These are phyloP conservation scores for Ceratocystis eucalypticola DNA, from an alignment of 2,329 filamentous ascomycete species.

Conservation along the genomic window DNA sequence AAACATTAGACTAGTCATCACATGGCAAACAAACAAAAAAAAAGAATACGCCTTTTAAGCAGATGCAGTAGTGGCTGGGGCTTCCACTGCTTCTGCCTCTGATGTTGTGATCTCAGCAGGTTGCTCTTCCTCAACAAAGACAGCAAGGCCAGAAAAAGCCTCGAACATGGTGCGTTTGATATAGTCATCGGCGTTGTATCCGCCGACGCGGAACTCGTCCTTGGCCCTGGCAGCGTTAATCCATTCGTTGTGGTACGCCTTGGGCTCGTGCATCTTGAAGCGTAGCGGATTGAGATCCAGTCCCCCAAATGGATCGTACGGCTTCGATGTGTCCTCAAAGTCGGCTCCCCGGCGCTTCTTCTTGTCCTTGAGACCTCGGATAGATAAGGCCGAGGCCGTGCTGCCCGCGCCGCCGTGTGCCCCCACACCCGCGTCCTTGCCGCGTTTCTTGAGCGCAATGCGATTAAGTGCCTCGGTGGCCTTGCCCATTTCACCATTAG, in stretches of 20 bases:
- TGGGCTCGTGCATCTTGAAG: conserved; percentile 42
- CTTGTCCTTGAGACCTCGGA: conserved; percentile 57
- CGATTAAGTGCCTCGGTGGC: conserved; percentile 46
- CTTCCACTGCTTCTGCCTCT: neutral
- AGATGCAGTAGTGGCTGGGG: neutral
- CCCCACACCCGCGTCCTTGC: conserved; percentile 30
- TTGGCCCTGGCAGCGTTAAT: conserved; percentile 55
- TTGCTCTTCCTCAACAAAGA: conserved; percentile 73
- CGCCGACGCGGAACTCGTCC: conserved; percentile 56
- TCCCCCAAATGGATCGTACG: conserved; percentile 82
- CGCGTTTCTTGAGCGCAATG: conserved; percentile 60
- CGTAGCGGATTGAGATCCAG: conserved; percentile 54
- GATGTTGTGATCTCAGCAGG: conserved; percentile 24
- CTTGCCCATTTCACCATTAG: conserved; percentile 44
- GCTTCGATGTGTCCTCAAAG: conserved; percentile 41
- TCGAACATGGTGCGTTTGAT: conserved; percentile 70
- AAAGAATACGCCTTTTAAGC: neutral
- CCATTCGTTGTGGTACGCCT: conserved; percentile 62
- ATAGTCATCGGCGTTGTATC: conserved; percentile 73
- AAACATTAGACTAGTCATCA: conserved; percentile 6
- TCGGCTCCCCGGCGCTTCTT: conserved; percentile 27
- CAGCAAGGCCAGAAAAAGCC: conserved; percentile 76
- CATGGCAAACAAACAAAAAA: neutral
- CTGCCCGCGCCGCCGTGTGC: neutral
- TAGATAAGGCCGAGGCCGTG: conserved; percentile 38